Conservation (phyloP, 495 filamentous ascomycete species). For the Penicillium steckii region DNA sequence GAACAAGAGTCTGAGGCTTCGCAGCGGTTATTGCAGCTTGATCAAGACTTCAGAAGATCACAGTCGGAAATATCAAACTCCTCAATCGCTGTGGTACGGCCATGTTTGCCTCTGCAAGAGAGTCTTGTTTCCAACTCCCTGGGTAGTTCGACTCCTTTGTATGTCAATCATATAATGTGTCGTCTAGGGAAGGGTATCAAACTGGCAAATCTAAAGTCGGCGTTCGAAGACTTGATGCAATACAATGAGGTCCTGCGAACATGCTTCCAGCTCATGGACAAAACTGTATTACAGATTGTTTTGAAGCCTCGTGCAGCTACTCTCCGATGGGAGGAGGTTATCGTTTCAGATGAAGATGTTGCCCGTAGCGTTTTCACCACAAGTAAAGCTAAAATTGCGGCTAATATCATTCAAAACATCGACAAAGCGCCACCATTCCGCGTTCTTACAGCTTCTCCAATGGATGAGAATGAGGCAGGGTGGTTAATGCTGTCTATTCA, state of each 20-base stretch:
- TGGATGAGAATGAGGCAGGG: background rate
- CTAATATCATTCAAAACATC: conserved; percentile 17
- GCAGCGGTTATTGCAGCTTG: conserved; percentile 29
- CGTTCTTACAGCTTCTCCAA: background rate
- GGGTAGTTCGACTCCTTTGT: conserved; percentile 58
- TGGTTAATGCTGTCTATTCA: conserved; percentile 23
- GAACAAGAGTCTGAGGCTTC: conserved; percentile 24
- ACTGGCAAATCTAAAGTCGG: conserved; percentile 17
- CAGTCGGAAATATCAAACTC: background rate
- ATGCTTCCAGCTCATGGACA: conserved; percentile 51
- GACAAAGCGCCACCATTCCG: conserved; percentile 4
- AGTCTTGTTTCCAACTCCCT: conserved; percentile 72
- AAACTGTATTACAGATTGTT: conserved; percentile 61
- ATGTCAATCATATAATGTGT: conserved; percentile 74
- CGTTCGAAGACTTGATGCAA: conserved; percentile 54
- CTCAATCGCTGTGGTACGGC: background rate
- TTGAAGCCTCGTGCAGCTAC: conserved; percentile 20
- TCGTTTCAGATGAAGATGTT: background rate
- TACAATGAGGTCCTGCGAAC: conserved; percentile 64
- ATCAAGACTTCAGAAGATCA: background rate
- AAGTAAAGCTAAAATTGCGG: conserved; percentile 8
- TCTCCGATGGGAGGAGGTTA: conserved; percentile 13
- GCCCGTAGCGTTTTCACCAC: conserved; percentile 5
- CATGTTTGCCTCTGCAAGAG: conserved; percentile 56
- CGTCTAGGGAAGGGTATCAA: conserved; percentile 50